phyloP scores from a whole-genome alignment of 331 rosid genomes.

The Dryas integrifolia region DNA sequence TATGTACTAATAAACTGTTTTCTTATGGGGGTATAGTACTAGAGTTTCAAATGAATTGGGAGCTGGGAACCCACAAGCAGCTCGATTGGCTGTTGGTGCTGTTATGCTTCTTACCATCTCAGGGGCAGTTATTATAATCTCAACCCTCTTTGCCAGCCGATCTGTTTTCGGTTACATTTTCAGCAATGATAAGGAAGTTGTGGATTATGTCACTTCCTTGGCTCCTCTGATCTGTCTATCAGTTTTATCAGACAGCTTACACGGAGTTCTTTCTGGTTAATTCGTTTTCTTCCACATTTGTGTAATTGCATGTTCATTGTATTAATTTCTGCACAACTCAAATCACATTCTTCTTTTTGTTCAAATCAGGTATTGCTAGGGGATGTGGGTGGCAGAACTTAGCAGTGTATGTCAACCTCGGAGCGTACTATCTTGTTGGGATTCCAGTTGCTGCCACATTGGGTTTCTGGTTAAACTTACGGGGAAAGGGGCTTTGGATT shows the following conservation, averaged over 20 bases:
- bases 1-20: background rate
- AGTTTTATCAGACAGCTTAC: slow-evolving; percentile 28
- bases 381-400: slow-evolving; percentile 80
- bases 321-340: background rate
- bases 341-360: background rate
- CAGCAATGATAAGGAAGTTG: slow-evolving; percentile 44
- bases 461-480: slow-evolving; percentile 53
- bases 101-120: slow-evolving; percentile 25
- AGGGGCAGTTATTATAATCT: slow-evolving; percentile 25
- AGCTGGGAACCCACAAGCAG: slow-evolving; percentile 44
- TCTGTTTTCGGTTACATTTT: slow-evolving; percentile 34
- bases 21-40: slow-evolving; percentile 20
- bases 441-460: slow-evolving; percentile 52
- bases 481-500: slow-evolving; percentile 74
- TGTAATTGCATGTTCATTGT: background rate
- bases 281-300: background rate
- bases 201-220: slow-evolving; percentile 39
- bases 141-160: slow-evolving; percentile 32
- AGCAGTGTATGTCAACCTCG: slow-evolving; percentile 67
- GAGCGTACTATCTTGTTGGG: slow-evolving; percentile 64
- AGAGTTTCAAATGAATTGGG: slow-evolving; percentile 46
- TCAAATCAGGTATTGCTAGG: slow-evolving; percentile 63
- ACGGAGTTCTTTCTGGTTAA: slow-evolving; percentile 37
- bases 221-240: slow-evolving; percentile 42
- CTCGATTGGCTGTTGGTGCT: slow-evolving; percentile 31